Conservation (phyloP, 2,329 filamentous ascomycete species). For the Tolypocladium ophioglossoides region DNA sequence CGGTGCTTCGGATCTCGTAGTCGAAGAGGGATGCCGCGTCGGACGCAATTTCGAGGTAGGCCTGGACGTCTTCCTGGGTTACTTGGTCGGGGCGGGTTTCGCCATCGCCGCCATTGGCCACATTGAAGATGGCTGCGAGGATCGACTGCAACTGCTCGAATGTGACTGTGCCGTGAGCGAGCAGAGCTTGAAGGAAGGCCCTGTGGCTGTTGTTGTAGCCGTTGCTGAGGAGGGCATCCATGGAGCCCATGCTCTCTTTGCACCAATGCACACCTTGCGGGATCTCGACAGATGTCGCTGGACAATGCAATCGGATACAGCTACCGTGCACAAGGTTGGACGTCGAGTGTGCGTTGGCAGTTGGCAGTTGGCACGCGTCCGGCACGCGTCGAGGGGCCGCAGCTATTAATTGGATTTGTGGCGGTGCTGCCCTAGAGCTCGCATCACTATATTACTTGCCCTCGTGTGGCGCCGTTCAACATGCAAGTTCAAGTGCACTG, state of each 20-base stretch:
- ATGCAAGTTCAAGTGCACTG: not conserved
- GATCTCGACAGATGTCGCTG: not conserved
- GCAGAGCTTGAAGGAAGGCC: slow-evolving; percentile 82
- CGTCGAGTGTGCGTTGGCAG: no score
- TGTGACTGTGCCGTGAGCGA: slow-evolving; percentile 69
- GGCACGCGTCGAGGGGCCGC: not conserved
- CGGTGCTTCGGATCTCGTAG: slow-evolving; percentile 69
- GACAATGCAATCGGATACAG: not conserved
- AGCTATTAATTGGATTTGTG: slow-evolving; percentile 1
- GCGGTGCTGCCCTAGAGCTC: no score
- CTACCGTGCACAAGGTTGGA: not conserved
- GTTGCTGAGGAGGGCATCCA: slow-evolving; percentile 18
- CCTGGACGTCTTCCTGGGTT: slow-evolving; percentile 54
- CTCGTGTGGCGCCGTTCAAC: no score
- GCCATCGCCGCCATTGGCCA: slow-evolving; percentile 26
- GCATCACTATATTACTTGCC: no score
- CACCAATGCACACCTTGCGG: not conserved
- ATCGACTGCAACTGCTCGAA: slow-evolving; percentile 62
- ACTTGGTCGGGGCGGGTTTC: slow-evolving; percentile 50
- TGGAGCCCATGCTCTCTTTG: slow-evolving; percentile 1
- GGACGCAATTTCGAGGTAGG: slow-evolving; percentile 61
- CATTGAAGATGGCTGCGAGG: slow-evolving; percentile 64
- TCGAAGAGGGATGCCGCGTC: slow-evolving; percentile 68
- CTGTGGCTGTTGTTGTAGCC: slow-evolving; percentile 57
- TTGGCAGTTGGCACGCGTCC: not conserved